A percentile compares a stretch with the other conserved stretches of the same genome.
phyloP scores from a whole-genome alignment of 768 basidiomycete species.

The Mycena leptocephala region DNA sequence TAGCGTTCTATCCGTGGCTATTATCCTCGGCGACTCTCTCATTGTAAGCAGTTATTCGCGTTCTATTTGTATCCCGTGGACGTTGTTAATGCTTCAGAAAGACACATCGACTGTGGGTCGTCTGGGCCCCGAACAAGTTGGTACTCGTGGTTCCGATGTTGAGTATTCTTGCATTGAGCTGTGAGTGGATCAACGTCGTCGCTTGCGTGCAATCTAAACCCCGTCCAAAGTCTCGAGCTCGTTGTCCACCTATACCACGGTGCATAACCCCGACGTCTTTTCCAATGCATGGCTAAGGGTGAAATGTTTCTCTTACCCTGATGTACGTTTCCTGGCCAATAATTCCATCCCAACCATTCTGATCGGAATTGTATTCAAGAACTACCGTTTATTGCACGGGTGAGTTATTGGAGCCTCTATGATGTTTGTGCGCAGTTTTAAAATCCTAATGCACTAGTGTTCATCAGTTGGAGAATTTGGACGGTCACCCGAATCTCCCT shows the following conservation, averaged over 20 bases:
- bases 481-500: neutral
- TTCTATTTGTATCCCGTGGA: conserved; percentile 5
- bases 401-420: conserved; percentile 2
- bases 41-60: conserved; percentile 6
- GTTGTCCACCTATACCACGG: conserved; percentile 10
- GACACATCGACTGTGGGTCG: conserved; percentile 7
- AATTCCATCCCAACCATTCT: conserved; percentile 5
- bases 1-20: conserved; percentile 9
- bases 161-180: conserved; percentile 11
- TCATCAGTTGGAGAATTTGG: conserved; percentile 20
- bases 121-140: conserved; percentile 9
- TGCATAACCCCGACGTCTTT: conserved; percentile 14
- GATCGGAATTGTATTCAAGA: conserved; percentile 3
- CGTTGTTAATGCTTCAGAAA: conserved; percentile 10
- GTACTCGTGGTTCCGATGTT: conserved; percentile 11
- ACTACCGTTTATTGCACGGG: conserved; percentile 12
- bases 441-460: conserved; percentile 11
- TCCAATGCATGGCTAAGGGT: conserved; percentile 10
- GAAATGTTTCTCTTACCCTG: conserved; percentile 12
- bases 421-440: neutral
- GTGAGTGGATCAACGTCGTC: conserved; percentile 5
- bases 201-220: conserved; percentile 4
- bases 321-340: conserved; percentile 10
- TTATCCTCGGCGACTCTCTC: conserved; percentile 11
- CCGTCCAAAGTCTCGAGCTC: conserved; percentile 9